Percentiles rank a stretch among this genome's conserved stretches.
Evolutionary conservation across 495 filamentous ascomycete species (phyloP).

Genomic region (Cercophora scortea): DNA sequence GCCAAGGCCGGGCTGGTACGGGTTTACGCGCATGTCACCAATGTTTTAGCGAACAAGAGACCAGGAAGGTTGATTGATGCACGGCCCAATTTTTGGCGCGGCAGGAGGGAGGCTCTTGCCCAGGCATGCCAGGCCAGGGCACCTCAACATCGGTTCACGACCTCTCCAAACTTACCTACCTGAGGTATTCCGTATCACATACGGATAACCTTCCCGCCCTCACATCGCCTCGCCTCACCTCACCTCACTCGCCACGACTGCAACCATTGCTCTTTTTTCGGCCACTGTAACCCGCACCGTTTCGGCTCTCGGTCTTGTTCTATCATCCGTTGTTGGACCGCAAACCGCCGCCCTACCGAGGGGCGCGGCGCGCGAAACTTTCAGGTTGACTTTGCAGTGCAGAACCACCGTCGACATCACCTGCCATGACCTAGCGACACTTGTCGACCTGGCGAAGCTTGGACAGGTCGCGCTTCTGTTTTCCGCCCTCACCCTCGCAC

Average conservation of each 20-base stretch:
- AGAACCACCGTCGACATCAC: neutral
- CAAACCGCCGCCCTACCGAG: neutral
- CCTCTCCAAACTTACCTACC: too few species aligned
- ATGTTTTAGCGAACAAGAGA: neutral
- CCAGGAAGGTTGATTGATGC: too few species aligned
- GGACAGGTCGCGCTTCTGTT: slow-evolving; percentile 6
- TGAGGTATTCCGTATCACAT: too few species aligned
- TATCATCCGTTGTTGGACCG: neutral
- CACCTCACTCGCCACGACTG: too few species aligned
- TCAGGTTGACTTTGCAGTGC: neutral
- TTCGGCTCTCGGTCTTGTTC: neutral
- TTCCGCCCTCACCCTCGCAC: neutral
- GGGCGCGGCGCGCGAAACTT: neutral
- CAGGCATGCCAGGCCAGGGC: too few species aligned
- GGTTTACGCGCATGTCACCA: neutral
- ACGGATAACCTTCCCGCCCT: too few species aligned
- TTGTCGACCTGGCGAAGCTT: slow-evolving; percentile 8
- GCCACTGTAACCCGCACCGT: neutral
- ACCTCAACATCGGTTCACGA: too few species aligned
- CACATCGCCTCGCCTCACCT: too few species aligned
- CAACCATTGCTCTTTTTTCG: neutral
- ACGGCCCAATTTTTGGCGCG: too few species aligned
- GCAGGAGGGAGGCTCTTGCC: too few species aligned
- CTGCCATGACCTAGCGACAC: slow-evolving; percentile 14
- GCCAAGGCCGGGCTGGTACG: neutral